A percentile compares a stretch with the other conserved stretches of the same genome.
Conservation (phyloP, 2,329 filamentous ascomycete species). For the Herpotrichia juniperi region DNA sequence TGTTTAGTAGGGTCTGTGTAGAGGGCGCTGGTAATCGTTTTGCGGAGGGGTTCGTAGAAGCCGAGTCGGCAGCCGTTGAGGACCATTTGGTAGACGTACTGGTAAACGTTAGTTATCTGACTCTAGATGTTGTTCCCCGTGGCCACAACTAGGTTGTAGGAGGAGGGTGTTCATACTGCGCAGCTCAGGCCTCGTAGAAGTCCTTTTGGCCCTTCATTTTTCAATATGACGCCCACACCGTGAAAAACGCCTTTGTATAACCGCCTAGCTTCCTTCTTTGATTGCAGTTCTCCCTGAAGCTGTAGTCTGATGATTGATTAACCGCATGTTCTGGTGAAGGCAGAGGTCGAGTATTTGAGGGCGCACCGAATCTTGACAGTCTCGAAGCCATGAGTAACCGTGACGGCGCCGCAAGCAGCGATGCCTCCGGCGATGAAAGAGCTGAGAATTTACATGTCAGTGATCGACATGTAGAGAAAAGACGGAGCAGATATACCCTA, state of each 20-base stretch:
- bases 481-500: conserved; percentile 43
- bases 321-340: conserved; percentile 10
- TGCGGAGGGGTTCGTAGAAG: conserved; percentile 95
- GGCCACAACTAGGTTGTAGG: too few relatives aligned
- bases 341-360: not conserved
- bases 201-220: conserved; percentile 85
- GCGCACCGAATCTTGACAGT: conserved; percentile 95
- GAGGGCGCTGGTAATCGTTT: conserved; percentile 69
- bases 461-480: not conserved
- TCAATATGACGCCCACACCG: conserved; percentile 85
- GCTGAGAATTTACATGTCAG: conserved; percentile 50
- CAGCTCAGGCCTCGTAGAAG: conserved; percentile 88
- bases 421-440: conserved; percentile 96
- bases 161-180: conserved; percentile 60
- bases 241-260: conserved; percentile 92
- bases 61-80: conserved; percentile 96
- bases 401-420: conserved; percentile 95
- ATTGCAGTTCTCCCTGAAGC: conserved; percentile 91
- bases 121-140: too few relatives aligned
- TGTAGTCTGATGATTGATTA: conserved; percentile 71
- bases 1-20: conserved; percentile 78
- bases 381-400: conserved; percentile 96
- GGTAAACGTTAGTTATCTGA: conserved; percentile 15
- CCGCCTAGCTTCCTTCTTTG: conserved; percentile 81
- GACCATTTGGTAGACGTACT: conserved; percentile 94